Evolutionary conservation across 129 eudicot genomes (phyloP).

Genomic region (Saussurea involucrata): DNA sequence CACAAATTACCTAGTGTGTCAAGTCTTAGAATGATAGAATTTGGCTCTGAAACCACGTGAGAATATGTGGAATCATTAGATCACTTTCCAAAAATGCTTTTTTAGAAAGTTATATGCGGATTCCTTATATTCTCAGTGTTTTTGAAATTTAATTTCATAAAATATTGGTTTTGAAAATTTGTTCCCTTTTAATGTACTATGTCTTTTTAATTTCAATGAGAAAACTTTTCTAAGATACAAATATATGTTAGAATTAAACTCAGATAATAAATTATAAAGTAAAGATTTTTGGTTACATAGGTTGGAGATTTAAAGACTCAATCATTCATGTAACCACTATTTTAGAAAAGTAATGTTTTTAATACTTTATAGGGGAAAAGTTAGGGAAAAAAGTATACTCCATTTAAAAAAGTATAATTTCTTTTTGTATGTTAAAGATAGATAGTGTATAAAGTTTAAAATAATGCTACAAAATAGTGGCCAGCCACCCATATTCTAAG

Average conservation of each 20-base stretch:
- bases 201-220: neutral
- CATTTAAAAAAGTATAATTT: conserved; percentile 29
- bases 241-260: neutral
- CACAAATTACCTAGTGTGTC: too few species aligned
- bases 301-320: conserved; percentile 15
- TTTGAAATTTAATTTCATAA: neutral
- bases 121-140: too few species aligned
- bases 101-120: too few species aligned
- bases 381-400: conserved; percentile 14
- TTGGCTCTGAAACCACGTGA: too few species aligned
- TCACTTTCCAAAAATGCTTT: too few species aligned
- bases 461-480: conserved; percentile 21
- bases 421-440: conserved; percentile 30
- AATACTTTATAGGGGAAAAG: conserved; percentile 14
- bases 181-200: neutral
- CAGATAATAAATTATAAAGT: neutral
- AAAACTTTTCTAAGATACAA: neutral
- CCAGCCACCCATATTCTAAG: conserved; percentile 21
- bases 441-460: conserved; percentile 20
- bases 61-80: too few species aligned
- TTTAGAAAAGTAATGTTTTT: conserved; percentile 13
- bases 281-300: neutral
- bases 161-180: neutral
- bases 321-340: conserved; percentile 33
- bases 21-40: too few species aligned